Evolutionary conservation across 306 rosid genomes (phyloP).

Genomic region (Cucumis sativus): Cucumber_9930_V3 NC_026661.2:15188501-15189000

Average conservation of each 20-base stretch:
- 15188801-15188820: neutral
- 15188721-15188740: slow-evolving; percentile 1
- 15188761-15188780: slow-evolving; percentile 5
- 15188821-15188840: neutral
- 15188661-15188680: slow-evolving; percentile 10
- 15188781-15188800: slow-evolving; percentile 7
- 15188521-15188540: neutral
- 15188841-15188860: neutral
- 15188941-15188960: no score
- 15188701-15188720: neutral
- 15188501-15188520: neutral
- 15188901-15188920: slow-evolving; percentile 1
- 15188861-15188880: neutral
- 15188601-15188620: neutral
- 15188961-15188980: neutral
- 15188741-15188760: neutral
- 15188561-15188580: neutral
- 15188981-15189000: neutral
- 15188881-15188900: slow-evolving; percentile 1
- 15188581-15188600: neutral
- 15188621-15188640: slow-evolving; percentile 1
- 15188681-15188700: neutral
- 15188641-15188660: slow-evolving; percentile 3
- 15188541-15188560: neutral
- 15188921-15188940: slow-evolving; percentile 1